Evolutionary conservation across 75 land plant species (phyloP).

Genomic region (Cryptomeria japonica): DNA sequence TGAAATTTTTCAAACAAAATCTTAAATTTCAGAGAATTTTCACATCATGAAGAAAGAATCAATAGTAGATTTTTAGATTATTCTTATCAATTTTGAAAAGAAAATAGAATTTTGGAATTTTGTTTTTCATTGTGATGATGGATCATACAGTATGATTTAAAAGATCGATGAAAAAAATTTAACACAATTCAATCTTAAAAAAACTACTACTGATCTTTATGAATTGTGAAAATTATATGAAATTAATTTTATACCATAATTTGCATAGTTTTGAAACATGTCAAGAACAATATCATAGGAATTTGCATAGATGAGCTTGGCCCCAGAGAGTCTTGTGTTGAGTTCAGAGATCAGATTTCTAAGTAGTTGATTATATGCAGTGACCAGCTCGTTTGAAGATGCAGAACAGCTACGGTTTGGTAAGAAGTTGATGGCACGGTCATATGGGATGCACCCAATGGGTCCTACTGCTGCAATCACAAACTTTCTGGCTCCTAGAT

Average conservation of each 20-base stretch:
- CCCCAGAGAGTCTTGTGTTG: conserved; percentile 45
- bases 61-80: no score
- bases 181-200: no score
- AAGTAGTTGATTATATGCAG: conserved; percentile 51
- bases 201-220: no score
- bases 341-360: conserved; percentile 53
- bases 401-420: conserved; percentile 42
- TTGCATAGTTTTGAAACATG: conserved; percentile 59
- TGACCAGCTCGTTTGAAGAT: conserved; percentile 57
- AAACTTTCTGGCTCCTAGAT: conserved; percentile 76
- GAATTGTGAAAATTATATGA: no score
- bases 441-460: conserved; percentile 92
- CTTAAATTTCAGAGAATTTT: not conserved
- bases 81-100: no score
- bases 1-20: not conserved
- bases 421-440: conserved; percentile 42
- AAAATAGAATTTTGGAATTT: no score
- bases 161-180: no score
- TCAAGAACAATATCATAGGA: conserved; percentile 67
- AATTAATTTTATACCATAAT: conserved; percentile 71
- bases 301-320: conserved; percentile 63
- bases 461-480: conserved; percentile 72
- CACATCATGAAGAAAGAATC: not conserved
- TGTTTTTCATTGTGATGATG: no score
- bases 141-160: no score